Percentiles rank a stretch among this genome's conserved stretches.
These are phyloP conservation scores for Lactarius indigo DNA, from an alignment of 768 basidiomycete species.

Conservation along the genomic window DNA sequence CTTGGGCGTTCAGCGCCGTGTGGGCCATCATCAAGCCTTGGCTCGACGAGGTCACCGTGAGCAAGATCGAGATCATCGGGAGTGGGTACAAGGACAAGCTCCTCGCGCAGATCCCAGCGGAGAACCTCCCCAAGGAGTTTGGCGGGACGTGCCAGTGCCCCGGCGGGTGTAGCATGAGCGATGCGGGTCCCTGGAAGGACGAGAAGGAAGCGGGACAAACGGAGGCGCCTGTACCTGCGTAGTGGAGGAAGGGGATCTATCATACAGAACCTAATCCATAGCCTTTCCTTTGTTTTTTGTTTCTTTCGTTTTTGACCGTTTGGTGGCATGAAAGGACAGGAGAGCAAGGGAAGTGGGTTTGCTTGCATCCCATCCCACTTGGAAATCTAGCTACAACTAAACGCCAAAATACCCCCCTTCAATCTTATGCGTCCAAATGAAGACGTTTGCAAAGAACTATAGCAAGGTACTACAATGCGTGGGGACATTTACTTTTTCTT, in stretches of 20 bases:
- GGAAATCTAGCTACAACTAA: conserved; percentile 8
- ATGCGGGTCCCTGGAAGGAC: conserved; percentile 87
- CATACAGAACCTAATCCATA: conserved; percentile 6
- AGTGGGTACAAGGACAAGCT: conserved; percentile 69
- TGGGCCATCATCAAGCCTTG: conserved; percentile 90
- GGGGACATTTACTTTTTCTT: conserved; percentile 34
- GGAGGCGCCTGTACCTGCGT: neutral
- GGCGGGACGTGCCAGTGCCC: conserved; percentile 78
- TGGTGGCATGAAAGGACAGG: neutral
- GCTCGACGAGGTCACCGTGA: conserved; percentile 93
- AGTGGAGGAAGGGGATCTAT: neutral
- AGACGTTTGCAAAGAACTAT: neutral
- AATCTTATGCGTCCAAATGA: neutral
- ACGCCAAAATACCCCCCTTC: neutral
- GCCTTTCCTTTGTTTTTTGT: neutral
- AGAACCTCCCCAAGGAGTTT: conserved; percentile 82
- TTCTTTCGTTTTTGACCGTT: neutral
- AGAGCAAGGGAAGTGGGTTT: neutral
- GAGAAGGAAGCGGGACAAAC: neutral
- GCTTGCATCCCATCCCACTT: neutral
- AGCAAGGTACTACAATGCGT: neutral
- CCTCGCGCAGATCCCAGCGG: conserved; percentile 73
- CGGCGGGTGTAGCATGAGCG: conserved; percentile 82
- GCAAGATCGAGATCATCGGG: conserved; percentile 91
- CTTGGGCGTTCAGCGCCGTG: conserved; percentile 85